These are phyloP conservation scores for Glycine soja DNA, from an alignment of 306 rosid genomes.

Conservation along the genomic window DNA sequence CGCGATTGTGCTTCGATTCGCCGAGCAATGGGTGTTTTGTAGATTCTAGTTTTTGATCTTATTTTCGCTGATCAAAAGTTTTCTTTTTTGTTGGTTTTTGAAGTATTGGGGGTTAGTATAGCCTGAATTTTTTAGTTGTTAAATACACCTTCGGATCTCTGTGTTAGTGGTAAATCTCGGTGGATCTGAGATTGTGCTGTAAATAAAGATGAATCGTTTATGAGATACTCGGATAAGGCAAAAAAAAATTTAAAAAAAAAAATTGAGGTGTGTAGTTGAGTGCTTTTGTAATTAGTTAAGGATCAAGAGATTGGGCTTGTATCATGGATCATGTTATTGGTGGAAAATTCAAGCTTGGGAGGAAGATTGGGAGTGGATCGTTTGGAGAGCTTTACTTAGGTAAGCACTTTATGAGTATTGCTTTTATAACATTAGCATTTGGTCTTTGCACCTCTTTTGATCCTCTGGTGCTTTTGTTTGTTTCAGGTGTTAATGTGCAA, in stretches of 20 bases:
- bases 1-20: slow-evolving; percentile 47
- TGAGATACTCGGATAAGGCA: slow-evolving; percentile 42
- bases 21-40: slow-evolving; percentile 34
- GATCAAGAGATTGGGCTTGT: slow-evolving; percentile 53
- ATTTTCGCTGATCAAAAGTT: slow-evolving; percentile 39
- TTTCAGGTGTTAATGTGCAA: slow-evolving; percentile 86
- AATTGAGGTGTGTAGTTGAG: slow-evolving; percentile 38
- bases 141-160: slow-evolving; percentile 52
- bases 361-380: slow-evolving; percentile 97
- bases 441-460: slow-evolving; percentile 37
- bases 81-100: slow-evolving; percentile 7
- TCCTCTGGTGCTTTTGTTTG: slow-evolving; percentile 56
- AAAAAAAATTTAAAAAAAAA: no score
- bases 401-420: slow-evolving; percentile 48
- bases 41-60: slow-evolving; percentile 47
- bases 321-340: slow-evolving; percentile 93
- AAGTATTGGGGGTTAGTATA: slow-evolving; percentile 19
- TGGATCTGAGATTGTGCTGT: slow-evolving; percentile 69
- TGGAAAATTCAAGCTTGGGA: slow-evolving; percentile 92
- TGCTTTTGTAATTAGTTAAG: slow-evolving; percentile 47
- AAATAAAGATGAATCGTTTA: slow-evolving; percentile 40
- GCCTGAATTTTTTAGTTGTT: slow-evolving; percentile 42
- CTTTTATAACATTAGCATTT: slow-evolving; percentile 37
- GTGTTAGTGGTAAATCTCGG: slow-evolving; percentile 37
- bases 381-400: slow-evolving; percentile 97